Percentiles rank a stretch among this genome's conserved stretches.
Evolutionary conservation across 148 eudicot species (phyloP).

Genomic region (Euryodendron excelsum): DNA sequence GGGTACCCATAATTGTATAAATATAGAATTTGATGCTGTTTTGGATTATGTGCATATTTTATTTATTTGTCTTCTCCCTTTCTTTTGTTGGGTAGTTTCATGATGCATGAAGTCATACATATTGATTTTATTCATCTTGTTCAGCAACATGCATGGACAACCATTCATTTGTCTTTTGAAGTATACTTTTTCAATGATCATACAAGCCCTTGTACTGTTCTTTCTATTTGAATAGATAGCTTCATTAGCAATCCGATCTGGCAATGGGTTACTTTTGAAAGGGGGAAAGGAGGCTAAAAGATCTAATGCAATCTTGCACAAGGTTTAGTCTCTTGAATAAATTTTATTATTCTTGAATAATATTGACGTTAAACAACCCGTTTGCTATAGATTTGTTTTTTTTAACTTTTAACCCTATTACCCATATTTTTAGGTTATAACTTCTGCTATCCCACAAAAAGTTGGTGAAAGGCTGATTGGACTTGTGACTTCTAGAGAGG

Average conservation of each 20-base stretch:
- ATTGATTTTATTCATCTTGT: neutral
- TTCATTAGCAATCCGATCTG: conserved; percentile 88
- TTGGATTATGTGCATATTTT: neutral
- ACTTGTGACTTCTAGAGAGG: conserved; percentile 86
- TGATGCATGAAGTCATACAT: neutral
- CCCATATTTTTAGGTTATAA: conserved; percentile 57
- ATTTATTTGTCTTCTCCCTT: neutral
- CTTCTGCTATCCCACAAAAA: conserved; percentile 68
- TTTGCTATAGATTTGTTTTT: neutral
- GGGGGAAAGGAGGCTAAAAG: conserved; percentile 95
- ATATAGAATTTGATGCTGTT: neutral
- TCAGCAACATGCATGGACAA: neutral
- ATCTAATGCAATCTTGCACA: conserved; percentile 84
- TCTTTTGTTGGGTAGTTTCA: neutral
- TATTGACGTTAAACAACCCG: neutral
- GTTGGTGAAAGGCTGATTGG: conserved; percentile 85
- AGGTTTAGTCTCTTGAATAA: conserved; percentile 42
- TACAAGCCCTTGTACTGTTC: neutral
- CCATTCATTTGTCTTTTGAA: neutral
- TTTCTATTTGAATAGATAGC: conserved; percentile 64
- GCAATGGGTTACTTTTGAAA: conserved; percentile 91
- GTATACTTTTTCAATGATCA: neutral
- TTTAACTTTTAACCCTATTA: neutral
- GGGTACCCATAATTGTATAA: no score
- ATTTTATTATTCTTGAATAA: neutral